Conservation (phyloP, 371 early-diverging fungal genomes). For the Apophysomyces variabilis region DNA sequence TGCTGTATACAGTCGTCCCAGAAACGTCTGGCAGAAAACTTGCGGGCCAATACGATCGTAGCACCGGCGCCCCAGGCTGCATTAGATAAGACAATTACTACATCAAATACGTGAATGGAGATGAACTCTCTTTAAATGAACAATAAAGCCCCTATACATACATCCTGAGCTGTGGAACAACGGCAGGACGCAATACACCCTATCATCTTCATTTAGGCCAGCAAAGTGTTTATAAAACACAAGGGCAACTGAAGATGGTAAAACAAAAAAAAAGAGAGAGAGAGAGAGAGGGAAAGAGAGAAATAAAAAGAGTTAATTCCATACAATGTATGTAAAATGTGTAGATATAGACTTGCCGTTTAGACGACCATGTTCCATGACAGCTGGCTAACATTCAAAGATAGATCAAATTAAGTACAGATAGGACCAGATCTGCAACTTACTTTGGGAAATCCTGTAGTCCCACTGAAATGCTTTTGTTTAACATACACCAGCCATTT, state of each 20-base stretch:
- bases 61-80: slow-evolving; percentile 17
- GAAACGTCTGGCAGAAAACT: slow-evolving; percentile 31
- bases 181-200: slow-evolving; percentile 30
- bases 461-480: slow-evolving; percentile 21
- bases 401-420: no score
- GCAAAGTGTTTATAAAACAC: slow-evolving; percentile 7
- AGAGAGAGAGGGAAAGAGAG: no score
- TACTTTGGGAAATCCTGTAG: slow-evolving; percentile 31
- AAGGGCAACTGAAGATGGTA: slow-evolving; percentile 5
- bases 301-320: no score
- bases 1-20: slow-evolving; percentile 26
- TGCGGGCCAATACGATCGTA: slow-evolving; percentile 28
- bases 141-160: slow-evolving; percentile 1
- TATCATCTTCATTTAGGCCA: slow-evolving; percentile 18
- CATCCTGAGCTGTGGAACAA: slow-evolving; percentile 33
- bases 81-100: slow-evolving; percentile 11
- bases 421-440: not conserved
- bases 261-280: no score
- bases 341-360: no score
- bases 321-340: no score
- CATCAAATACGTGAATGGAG: not conserved
- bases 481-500: not conserved
- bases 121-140: no score
- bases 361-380: no score
- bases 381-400: no score